phyloP scores from a whole-genome alignment of 176 grass and related monocot genomes.

The Phoenix roebelenii region DNA sequence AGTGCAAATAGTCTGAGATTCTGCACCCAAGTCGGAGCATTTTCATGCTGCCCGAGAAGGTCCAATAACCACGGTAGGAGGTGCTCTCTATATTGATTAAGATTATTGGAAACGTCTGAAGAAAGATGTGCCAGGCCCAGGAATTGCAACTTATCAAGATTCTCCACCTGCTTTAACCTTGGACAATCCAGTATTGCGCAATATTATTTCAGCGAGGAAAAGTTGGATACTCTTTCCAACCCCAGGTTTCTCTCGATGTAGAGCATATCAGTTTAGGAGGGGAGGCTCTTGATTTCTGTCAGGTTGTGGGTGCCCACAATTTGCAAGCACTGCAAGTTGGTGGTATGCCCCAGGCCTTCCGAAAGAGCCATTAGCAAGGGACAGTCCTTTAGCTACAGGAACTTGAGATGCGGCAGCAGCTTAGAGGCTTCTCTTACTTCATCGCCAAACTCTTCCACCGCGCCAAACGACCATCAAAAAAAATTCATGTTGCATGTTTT shows the following conservation, averaged over 20 bases:
- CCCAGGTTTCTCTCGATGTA: background rate
- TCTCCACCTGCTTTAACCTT: conserved; percentile 10
- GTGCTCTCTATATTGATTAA: background rate
- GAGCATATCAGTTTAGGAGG: background rate
- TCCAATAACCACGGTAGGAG: conserved; percentile 3
- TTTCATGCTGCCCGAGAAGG: background rate
- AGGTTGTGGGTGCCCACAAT: background rate
- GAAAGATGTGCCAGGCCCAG: background rate
- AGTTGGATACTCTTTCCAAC: conserved; percentile 17
- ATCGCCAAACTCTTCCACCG: too few relatives aligned
- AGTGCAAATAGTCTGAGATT: too few relatives aligned
- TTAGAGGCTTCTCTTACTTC: too few relatives aligned
- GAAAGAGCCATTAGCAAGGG: background rate
- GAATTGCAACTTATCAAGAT: background rate
- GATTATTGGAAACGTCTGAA: too few relatives aligned
- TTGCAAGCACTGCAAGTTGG: background rate
- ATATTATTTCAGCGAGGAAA: conserved; percentile 8
- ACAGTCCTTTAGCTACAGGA: too few relatives aligned
- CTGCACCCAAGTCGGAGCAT: background rate
- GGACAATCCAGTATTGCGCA: background rate
- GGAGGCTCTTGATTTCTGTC: conserved; percentile 19
- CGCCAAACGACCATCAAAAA: too few relatives aligned
- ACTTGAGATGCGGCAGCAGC: too few relatives aligned
- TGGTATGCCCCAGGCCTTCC: background rate
- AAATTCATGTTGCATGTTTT: too few relatives aligned